Base-by-base conservation (phyloP, 768 basidiomycete species). In the Phlebiopsis flavidoalba region DNA sequence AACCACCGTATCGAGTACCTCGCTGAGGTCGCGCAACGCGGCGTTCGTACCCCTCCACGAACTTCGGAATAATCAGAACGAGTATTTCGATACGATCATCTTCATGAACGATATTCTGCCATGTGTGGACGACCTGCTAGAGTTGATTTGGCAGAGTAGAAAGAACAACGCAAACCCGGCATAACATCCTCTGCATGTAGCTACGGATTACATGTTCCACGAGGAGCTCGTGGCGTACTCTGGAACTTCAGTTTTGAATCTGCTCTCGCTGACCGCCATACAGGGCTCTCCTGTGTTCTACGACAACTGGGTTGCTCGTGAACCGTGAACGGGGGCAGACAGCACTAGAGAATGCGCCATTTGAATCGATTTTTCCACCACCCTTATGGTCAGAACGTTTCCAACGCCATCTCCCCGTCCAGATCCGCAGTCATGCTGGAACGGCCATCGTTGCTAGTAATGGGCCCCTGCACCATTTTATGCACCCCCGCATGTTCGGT, bases 21-120 rank as follows among this genome's bases (percentile, higher is more conserved):
- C 56, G 97, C 97, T n/a, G 96, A 99, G 71, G 96, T 99, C n/a
- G n/a, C 91, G 97, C 62, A 98, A 99, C 73, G 89, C 93, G 26
- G 97, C 97, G 14, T 91, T 99, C 72, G 94, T 91, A 1, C 97
- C 97, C 1, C 79, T 98, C 22, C 91, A 96, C 75, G 97, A 98
- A 69, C 82, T 97, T 40, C 82, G 97, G 45, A 95, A 97, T 71
- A 77, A 88, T 24, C 87, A 95, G 71, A 90, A 90, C 71, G 96
- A 98, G 75, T 88, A 92, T 67, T 99, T 98, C 66, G 96, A 99
- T 76, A 85, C 89, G 40, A 91, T 99, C 77, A 79, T 98, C 62
- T 99, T 99, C 82, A 98, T 98, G 95, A 99, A 99, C 83, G 97
- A 99, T 74, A 89, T 99, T 74, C 79, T 99, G 10, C 97, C 97